phyloP scores from a whole-genome alignment of 2,329 filamentous ascomycete species.

The Monosporascus sp. region DNA sequence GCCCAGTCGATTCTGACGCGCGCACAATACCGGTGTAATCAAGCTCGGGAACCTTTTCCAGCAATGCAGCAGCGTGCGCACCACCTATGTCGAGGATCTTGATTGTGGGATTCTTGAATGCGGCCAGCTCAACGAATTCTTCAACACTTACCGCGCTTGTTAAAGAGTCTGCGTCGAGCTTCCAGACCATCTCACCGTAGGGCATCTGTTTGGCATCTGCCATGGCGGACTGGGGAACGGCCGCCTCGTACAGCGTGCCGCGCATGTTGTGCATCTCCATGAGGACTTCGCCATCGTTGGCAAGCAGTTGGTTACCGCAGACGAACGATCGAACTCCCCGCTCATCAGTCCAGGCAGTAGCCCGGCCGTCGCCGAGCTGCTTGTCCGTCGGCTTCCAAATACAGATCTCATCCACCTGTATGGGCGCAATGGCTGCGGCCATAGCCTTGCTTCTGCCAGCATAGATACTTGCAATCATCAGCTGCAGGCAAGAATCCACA shows the following conservation, averaged over 20 bases:
- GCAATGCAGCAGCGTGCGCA: too few species aligned
- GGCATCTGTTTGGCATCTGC: conserved; percentile 9
- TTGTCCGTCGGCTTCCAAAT: conserved; percentile 12
- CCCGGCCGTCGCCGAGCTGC: conserved; percentile 13
- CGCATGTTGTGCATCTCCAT: conserved; percentile 23
- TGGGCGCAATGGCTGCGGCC: conserved; percentile 25
- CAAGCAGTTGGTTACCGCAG: conserved; percentile 15
- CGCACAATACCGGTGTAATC: too few species aligned
- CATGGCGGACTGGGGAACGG: conserved; percentile 19
- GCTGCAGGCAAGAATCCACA: conserved; percentile 32
- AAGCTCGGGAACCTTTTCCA: too few species aligned
- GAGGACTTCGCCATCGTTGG: conserved; percentile 18
- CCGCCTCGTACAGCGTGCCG: conserved; percentile 22
- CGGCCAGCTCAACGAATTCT: conserved; percentile 12
- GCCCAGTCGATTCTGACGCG: too few species aligned
- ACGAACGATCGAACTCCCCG: conserved; percentile 17
- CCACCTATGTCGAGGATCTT: too few species aligned
- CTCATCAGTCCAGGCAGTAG: conserved; percentile 13
- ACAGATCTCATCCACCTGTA: conserved; percentile 20
- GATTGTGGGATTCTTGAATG: conserved; percentile 21
- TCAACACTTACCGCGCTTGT: conserved; percentile 1
- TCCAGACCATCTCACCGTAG: conserved; percentile 22
- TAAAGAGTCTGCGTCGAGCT: conserved; percentile 18
- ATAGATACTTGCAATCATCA: conserved; percentile 26
- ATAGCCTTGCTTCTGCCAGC: conserved; percentile 22